A percentile compares a stretch with the other conserved stretches of the same genome.
phyloP scores from a whole-genome alignment of 345 rosid species.

The Clausena lansium region DNA sequence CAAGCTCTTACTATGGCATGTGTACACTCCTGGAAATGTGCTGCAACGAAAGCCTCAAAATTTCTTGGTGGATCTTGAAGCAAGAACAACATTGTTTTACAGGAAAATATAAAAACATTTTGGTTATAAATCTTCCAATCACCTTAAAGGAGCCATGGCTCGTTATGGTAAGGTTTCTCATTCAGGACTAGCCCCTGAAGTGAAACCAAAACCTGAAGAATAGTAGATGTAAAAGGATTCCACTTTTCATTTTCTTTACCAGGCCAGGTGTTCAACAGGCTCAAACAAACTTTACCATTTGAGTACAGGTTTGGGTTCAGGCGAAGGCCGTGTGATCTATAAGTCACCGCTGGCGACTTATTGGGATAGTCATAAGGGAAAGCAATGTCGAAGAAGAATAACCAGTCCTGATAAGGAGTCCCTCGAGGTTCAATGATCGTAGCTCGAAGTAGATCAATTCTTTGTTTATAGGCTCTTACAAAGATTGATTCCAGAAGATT shows the following conservation, averaged over 20 bases:
- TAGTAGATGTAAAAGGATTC: constrained; percentile 7
- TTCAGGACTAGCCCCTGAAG: constrained; percentile 17
- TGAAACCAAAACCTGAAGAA: constrained; percentile 19
- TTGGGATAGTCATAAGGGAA: constrained; percentile 16
- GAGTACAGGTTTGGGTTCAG: constrained; percentile 22
- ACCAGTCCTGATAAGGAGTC: constrained; percentile 15
- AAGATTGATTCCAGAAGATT: constrained; percentile 23
- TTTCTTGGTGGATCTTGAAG: constrained; percentile 33
- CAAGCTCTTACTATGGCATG: constrained; percentile 27
- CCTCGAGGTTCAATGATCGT: not conserved
- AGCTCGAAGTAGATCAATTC: constrained; percentile 23
- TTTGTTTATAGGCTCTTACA: constrained; percentile 16
- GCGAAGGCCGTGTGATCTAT: constrained; percentile 7
- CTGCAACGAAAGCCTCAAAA: constrained; percentile 32
- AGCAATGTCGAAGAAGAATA: constrained; percentile 15
- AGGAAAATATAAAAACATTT: constrained; percentile 28
- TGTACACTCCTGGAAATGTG: constrained; percentile 37
- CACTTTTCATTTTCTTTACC: not conserved
- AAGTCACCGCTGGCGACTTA: constrained; percentile 3
- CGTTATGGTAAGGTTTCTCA: too few relatives aligned
- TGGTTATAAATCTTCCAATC: constrained; percentile 21
- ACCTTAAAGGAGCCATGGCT: too few relatives aligned
- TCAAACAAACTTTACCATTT: constrained; percentile 14
- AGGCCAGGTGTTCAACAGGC: not conserved
- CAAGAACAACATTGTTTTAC: constrained; percentile 32